Base-by-base conservation (phyloP, 2,329 filamentous ascomycete species). In the Colletotrichum australisinense region DNA sequence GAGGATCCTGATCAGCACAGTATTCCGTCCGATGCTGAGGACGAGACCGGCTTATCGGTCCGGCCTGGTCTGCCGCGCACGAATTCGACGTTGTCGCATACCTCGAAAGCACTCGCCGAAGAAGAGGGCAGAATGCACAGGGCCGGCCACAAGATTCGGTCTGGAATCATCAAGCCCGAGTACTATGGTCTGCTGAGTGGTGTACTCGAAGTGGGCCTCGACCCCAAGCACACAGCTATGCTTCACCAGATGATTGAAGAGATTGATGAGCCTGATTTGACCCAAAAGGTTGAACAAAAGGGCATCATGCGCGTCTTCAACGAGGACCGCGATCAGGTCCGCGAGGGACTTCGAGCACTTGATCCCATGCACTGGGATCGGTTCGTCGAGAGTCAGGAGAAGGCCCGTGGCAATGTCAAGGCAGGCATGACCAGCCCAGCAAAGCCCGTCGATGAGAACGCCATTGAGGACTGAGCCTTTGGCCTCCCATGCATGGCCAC, bases 331-430 rank as follows among this genome's bases (percentile, higher is more conserved):
- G 86, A 88, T 19, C 79, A 87, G 65, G 84, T 91, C 24, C 79
- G 88, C 53, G 82, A 84, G 73, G 78, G 81, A 63, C 78, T 92
- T 75, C 85, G 89, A 22, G 89, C 89, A 5, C 87, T 88, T 32
- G 93, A 95, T 75, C 90, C 91, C 0, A 89, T 91, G 74, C 88
- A 93, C 80, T 90, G 93, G 88, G 87, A 88, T 63, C 83, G 83
- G 8, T 90, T 95, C 78, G 86, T 88, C 28, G 90, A 93, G 81
- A 85, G 87, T 49, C 90, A 92, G 81, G 84, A 89, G 77, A 90
- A 90, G 81, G 88, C 89, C 6, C 83, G 86, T 69, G 88, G 86
- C 12, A 91, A 91, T 76, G 85, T 88, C 24, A 83, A 81, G 64
- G 76, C 82, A 26, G 65, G 77, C 30, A 78, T 82, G 56, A 76